These are phyloP conservation scores for Collybiopsis confluens DNA, from an alignment of 768 basidiomycete genomes.

Conservation along the genomic window DNA sequence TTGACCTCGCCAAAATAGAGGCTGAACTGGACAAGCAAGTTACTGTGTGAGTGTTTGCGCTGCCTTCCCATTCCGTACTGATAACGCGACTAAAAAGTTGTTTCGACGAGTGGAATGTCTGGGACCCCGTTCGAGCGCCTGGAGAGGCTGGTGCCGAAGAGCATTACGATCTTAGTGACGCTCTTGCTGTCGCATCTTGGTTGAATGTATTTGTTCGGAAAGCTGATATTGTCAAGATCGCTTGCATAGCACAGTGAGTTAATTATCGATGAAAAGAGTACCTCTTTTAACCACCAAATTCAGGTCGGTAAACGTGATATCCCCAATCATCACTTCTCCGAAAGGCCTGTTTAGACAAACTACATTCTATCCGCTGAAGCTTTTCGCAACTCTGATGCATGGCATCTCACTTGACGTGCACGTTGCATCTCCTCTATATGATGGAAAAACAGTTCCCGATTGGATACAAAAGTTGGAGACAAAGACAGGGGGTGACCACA, in stretches of 20 bases:
- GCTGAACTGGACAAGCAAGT: slow-evolving; percentile 29
- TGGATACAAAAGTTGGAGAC: slow-evolving; percentile 44
- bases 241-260: slow-evolving; percentile 56
- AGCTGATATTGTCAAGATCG: slow-evolving; percentile 54
- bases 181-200: slow-evolving; percentile 56
- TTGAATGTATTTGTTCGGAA: slow-evolving; percentile 59
- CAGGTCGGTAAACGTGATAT: background rate
- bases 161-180: slow-evolving; percentile 50
- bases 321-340: slow-evolving; percentile 41
- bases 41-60: slow-evolving; percentile 26
- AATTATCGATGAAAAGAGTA: slow-evolving; percentile 46
- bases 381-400: slow-evolving; percentile 56
- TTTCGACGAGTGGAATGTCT: slow-evolving; percentile 59
- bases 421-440: slow-evolving; percentile 31
- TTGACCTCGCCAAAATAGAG: slow-evolving; percentile 47
- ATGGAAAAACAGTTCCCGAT: slow-evolving; percentile 45
- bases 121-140: slow-evolving; percentile 46
- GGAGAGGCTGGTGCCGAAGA: slow-evolving; percentile 50
- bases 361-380: slow-evolving; percentile 46
- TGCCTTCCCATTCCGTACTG: background rate
- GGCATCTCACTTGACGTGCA: slow-evolving; percentile 37
- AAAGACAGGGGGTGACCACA: slow-evolving; percentile 21
- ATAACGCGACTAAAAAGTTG: slow-evolving; percentile 20
- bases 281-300: background rate
- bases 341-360: slow-evolving; percentile 38